These are phyloP conservation scores for Geranomyces variabilis DNA, from an alignment of 192 early-diverging fungal species.

Conservation along the genomic window DNA sequence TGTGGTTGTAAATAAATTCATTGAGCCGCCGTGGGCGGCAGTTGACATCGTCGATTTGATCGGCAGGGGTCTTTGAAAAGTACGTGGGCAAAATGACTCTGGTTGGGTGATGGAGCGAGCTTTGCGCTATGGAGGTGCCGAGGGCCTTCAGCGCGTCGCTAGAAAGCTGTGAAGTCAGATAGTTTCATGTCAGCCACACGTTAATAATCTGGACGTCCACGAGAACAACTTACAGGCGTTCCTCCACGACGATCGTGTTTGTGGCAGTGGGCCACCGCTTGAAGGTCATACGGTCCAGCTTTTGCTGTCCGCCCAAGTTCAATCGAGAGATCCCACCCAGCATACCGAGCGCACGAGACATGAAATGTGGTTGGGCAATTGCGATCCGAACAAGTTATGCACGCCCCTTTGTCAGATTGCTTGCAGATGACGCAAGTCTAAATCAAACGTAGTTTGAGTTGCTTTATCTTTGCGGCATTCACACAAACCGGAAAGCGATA, in stretches of 20 bases:
- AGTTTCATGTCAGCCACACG: too few species aligned
- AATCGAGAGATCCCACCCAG: constrained; percentile 36
- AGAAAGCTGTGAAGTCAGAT: too few species aligned
- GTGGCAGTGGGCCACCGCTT: constrained; percentile 14
- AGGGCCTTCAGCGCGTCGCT: background rate
- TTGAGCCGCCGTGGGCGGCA: constrained; percentile 11
- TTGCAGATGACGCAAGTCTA: constrained; percentile 42
- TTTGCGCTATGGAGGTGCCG: background rate
- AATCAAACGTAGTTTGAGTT: too few species aligned
- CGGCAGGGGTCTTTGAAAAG: background rate
- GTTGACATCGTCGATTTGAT: constrained; percentile 2
- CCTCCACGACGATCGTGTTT: constrained; percentile 20
- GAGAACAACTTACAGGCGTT: background rate
- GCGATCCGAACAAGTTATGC: constrained; percentile 42
- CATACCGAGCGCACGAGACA: constrained; percentile 33
- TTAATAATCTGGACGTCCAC: background rate
- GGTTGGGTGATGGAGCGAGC: constrained; percentile 27
- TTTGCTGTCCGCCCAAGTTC: constrained; percentile 8
- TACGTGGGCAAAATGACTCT: background rate
- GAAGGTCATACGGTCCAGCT: background rate
- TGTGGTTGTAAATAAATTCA: constrained; percentile 23
- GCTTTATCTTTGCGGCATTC: constrained; percentile 22
- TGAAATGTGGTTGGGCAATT: constrained; percentile 32
- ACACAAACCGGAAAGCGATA: too few species aligned
- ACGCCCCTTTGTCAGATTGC: constrained; percentile 30